Conservation (phyloP, 78 protist genomes). For the Parvularia atlantis region DNA sequence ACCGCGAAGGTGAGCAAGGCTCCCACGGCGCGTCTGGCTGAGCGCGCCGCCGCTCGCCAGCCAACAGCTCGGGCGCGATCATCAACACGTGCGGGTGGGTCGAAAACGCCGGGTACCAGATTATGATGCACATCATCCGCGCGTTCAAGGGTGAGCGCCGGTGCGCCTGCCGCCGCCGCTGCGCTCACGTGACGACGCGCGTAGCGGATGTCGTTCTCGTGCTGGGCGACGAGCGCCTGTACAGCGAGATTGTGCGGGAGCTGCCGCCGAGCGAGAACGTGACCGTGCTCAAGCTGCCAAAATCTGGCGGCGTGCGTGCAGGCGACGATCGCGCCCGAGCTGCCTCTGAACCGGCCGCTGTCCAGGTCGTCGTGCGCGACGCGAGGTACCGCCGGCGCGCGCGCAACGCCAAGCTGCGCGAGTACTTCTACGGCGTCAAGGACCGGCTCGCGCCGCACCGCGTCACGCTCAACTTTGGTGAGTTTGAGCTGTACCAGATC, state of each 20-base stretch:
- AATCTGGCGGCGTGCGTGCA: neutral
- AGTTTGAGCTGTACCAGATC: too few relatives aligned
- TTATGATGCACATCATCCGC: slow-evolving; percentile 16
- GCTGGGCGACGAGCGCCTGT: slow-evolving; percentile 48
- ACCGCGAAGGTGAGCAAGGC: too few relatives aligned
- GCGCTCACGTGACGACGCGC: neutral
- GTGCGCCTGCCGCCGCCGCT: slow-evolving; percentile 16
- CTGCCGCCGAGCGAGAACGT: too few relatives aligned
- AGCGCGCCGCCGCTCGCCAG: neutral
- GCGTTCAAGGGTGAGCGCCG: too few relatives aligned
- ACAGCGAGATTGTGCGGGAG: slow-evolving; percentile 15
- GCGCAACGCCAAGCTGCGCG: slow-evolving; percentile 24
- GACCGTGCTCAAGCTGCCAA: too few relatives aligned
- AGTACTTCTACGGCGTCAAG: slow-evolving; percentile 45
- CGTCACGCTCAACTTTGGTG: too few relatives aligned
- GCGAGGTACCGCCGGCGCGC: slow-evolving; percentile 27
- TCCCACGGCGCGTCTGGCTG: too few relatives aligned
- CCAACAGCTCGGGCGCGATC: slow-evolving; percentile 49
- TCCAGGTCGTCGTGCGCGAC: slow-evolving; percentile 32
- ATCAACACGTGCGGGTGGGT: slow-evolving; percentile 77
- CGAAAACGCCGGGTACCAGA: slow-evolving; percentile 52
- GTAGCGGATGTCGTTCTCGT: neutral
- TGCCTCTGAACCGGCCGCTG: too few relatives aligned
- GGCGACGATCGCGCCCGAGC: neutral
- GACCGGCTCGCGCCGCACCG: slow-evolving; percentile 48